phyloP scores from a whole-genome alignment of 2,329 filamentous ascomycete genomes.

The Emericellopsis atlantica region DNA sequence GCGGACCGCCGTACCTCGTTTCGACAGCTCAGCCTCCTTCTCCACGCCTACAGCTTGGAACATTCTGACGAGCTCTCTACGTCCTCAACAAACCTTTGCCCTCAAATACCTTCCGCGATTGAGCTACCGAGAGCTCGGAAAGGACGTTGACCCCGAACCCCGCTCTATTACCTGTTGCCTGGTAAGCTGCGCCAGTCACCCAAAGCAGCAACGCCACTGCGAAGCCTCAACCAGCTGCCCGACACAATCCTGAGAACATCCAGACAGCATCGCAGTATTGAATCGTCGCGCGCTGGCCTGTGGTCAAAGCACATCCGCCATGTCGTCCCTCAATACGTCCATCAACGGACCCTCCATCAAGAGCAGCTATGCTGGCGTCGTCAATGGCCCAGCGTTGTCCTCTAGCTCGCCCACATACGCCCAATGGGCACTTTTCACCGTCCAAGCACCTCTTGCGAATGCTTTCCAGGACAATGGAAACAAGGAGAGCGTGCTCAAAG shows the following conservation, averaged over 20 bases:
- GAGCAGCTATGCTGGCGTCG: constrained; percentile 56
- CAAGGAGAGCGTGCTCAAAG: constrained; percentile 93
- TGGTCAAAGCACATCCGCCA: constrained; percentile 20
- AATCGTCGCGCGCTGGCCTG: no score
- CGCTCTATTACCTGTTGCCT: no score
- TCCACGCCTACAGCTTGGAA: background rate
- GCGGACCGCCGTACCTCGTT: background rate
- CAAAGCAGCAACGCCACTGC: no score
- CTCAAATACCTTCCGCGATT: background rate
- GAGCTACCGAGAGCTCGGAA: no score
- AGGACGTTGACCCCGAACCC: no score
- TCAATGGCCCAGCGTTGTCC: constrained; percentile 36
- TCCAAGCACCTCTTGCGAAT: constrained; percentile 82
- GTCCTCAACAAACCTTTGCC: background rate
- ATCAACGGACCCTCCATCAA: constrained; percentile 74
- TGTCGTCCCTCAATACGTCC: constrained; percentile 73
- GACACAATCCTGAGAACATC: no score
- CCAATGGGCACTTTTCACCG: constrained; percentile 90
- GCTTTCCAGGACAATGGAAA: constrained; percentile 77
- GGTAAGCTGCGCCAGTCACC: no score
- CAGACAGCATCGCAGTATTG: no score
- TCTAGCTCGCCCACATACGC: constrained; percentile 67
- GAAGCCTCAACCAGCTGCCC: no score
- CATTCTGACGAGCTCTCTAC: no score
- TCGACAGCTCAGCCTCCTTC: constrained; percentile 3